Base-by-base conservation (phyloP, 2,329 filamentous ascomycete species). In the Aureobasidium sp. region DNA sequence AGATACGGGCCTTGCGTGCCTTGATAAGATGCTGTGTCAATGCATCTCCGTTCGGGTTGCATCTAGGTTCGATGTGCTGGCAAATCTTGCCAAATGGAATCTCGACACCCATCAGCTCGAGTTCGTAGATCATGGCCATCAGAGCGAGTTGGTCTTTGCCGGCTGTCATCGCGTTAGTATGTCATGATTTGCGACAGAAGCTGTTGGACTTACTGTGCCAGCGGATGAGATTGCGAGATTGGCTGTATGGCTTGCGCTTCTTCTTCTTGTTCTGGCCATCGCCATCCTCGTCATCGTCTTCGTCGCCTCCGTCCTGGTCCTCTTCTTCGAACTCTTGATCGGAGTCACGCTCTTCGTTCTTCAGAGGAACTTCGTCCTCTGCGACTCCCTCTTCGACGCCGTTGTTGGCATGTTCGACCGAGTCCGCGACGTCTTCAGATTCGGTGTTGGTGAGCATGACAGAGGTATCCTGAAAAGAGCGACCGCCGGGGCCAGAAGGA, bases 131-230 rank as follows among this genome's bases (percentile, higher is more conserved):
- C 60, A 67, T 48, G 31, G 54, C 64, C 12, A 71, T 64, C 1
- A 71, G 62, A 5, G 67, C 58, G 5, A 68, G 66, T 60, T 71
- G 69, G 57, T 71, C 69, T 17, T 64, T 57, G 39, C 66, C 65
- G 35, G 65, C 69, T 70, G 58, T 29, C 15, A 22, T 14, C 12
- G 39, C 53, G 53, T 66, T 45, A 64, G 63, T 22, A 17, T 22
- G 24, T 33, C 19, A 37, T 39, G 5, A 29, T 15, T 8, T 11
- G 27, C 5, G 19, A 12, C 8, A 8, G 15, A n/a, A 5, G 31
- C 5, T 12, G 29, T 15, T 9, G 22, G n/a, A 60, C 69, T 65
- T 65, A 71, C 69, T 50, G 60, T 68, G 62, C 69, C 69, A 71
- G 61, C 69, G 68, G 33, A 68, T 64, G 15, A 71, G 67, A 61